These are phyloP conservation scores for Alternaria sp. DNA, from an alignment of 2,329 filamentous ascomycete genomes.

Conservation along the genomic window DNA sequence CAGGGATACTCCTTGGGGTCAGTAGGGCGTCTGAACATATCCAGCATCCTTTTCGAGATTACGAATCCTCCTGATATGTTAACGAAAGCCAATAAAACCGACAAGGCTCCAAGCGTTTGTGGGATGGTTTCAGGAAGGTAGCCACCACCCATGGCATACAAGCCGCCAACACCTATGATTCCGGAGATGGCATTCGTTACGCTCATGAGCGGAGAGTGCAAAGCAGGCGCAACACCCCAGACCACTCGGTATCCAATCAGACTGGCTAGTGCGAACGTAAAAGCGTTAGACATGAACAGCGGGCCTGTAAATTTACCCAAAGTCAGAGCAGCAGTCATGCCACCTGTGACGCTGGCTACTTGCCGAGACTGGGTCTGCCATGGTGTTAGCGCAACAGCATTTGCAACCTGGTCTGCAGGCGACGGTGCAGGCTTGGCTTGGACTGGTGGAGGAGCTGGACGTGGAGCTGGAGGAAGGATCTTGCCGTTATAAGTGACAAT, in stretches of 20 bases:
- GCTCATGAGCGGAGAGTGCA: slow-evolving; percentile 91
- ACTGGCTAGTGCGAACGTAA: slow-evolving; percentile 84
- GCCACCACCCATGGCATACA: slow-evolving; percentile 89
- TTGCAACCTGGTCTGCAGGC: slow-evolving; percentile 56
- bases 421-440: slow-evolving; percentile 55
- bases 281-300: slow-evolving; percentile 86
- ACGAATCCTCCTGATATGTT: slow-evolving; percentile 91
- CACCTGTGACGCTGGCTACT: slow-evolving; percentile 76
- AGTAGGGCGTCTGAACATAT: slow-evolving; percentile 71
- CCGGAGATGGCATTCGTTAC: slow-evolving; percentile 93
- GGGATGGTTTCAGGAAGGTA: slow-evolving; percentile 70
- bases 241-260: slow-evolving; percentile 88
- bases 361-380: slow-evolving; percentile 83
- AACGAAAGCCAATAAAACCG: slow-evolving; percentile 85
- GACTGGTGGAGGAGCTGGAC: slow-evolving; percentile 69
- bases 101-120: slow-evolving; percentile 77
- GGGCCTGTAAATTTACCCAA: slow-evolving; percentile 82
- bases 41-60: slow-evolving; percentile 91
- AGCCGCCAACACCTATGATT: slow-evolving; percentile 85
- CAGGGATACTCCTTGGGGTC: slow-evolving; percentile 90
- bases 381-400: slow-evolving; percentile 75
- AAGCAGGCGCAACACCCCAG: slow-evolving; percentile 83
- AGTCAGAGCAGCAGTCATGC: slow-evolving; percentile 78
- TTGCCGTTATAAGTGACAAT: slow-evolving; percentile 84
- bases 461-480: slow-evolving; percentile 77